Evolutionary conservation across 371 early-diverging fungal species (phyloP), one percentile per base, ranked within the genome.

Genomic region (Apophysomyces variabilis): DNA sequence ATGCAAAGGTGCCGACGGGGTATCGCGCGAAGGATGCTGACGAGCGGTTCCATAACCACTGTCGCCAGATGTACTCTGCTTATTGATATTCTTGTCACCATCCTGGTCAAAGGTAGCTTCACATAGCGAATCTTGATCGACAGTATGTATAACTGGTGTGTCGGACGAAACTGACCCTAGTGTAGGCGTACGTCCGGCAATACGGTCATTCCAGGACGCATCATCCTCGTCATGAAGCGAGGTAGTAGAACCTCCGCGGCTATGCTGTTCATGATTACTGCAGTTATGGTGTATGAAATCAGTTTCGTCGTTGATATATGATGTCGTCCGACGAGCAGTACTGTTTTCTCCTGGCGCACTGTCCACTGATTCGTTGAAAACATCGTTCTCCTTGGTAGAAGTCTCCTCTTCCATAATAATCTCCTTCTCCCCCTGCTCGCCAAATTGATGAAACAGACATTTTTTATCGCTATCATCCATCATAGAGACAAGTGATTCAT

Each of bases 31-130:
- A 60, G 12, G 60, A 6, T 38, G 43, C 21, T 60, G 39, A 32
- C 60, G 60, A 39, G 61, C 46, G 41, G 62, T 68, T 14, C 58
- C 65, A 16, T 68, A 68, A 14, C 68, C 68, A 57, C 68, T 68
- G 50, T 68, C 68, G 8, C 61, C 68, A 18, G 68, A 68, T 38
- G 60, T 60, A 38, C 39, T 64, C 26, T 64, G 46, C 7, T 60
- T 39, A 37, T 36, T 61, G 1, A n/a, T 37, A 18, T 64, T 44
- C 56, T 46, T 60, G 8, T 58, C 38, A 38, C 41, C 60, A 11
- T n/a, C 54, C 21, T 5, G 21, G 18, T 21, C 54, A 18, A 50
- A 11, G 8, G 21, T 50, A 2, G 32, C 32, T 50, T 50, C 54
- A 50, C 9, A 9, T 26, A 50, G 21, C 26, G 46, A 11, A 50